phyloP scores from a whole-genome alignment of 305 asterid genomes.

The Striga hermonthica region DNA sequence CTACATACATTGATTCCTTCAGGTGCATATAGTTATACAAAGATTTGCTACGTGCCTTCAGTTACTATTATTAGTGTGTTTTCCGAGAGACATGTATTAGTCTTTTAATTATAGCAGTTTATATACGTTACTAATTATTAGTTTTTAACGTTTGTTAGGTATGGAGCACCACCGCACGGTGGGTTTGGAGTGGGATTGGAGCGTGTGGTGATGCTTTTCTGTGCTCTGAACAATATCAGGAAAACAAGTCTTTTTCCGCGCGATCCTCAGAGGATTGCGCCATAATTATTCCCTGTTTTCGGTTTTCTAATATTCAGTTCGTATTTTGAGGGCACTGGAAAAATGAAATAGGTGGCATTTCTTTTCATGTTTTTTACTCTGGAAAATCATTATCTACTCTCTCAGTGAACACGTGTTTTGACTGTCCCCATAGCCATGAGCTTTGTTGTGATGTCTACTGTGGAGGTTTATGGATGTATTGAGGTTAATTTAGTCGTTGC shows the following conservation, averaged over 20 bases:
- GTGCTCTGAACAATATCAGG: conserved; percentile 80
- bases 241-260: conserved; percentile 88
- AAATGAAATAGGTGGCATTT: no score
- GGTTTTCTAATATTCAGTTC: background rate
- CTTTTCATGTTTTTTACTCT: no score
- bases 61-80: background rate
- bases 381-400: no score
- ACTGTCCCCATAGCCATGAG: no score
- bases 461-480: no score
- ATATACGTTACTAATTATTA: background rate
- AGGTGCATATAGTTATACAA: conserved; percentile 38
- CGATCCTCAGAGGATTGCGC: conserved; percentile 74
- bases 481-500: no score
- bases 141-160: conserved; percentile 39
- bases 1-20: conserved; percentile 83
- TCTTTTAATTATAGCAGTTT: background rate
- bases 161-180: conserved; percentile 89
- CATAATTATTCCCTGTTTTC: conserved; percentile 35
- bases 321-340: no score
- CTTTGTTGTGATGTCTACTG: no score
- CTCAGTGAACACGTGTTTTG: no score
- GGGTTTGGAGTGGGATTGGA: conserved; percentile 94
- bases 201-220: conserved; percentile 91
- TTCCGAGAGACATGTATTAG: background rate
- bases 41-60: no score